Base-by-base conservation (phyloP, 1,284 basidiomycete species). In the Ceratobasidium theobromae region DNA sequence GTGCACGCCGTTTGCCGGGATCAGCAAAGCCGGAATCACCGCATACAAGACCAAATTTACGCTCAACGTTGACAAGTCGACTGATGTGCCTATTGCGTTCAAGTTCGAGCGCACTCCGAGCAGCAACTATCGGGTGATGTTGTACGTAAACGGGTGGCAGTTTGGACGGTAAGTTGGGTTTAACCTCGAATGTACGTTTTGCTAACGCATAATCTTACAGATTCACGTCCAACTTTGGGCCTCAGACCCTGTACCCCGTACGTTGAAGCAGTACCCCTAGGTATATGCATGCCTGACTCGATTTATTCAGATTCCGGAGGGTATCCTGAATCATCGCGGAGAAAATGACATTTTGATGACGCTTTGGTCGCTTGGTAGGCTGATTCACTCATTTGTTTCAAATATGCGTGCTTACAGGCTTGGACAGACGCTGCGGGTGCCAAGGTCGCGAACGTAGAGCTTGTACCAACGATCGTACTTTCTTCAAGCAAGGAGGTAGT, bases 31-130 rank as follows among this genome's bases (percentile, higher is more conserved):
- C 16, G 57, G 57, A n/a, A 51, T 60, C 46, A 60, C 48, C 30
- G 57, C 57, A 32, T 60, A 60, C 45, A 60, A 60, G 32, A 51
- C 57, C 57, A 60, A 60, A 46, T 60, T 60, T 40, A 49, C n/a
- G 5, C 21, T 60, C 14, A 60, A 51, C 33, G 21, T 60, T 28
- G 57, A 60, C 46, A 32, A 60, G 46, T 18, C 28, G 32, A 60
- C 57, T 12, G 57, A 60, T 27, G 57, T 51, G 4, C 43, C 57
- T 3, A 16, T 60, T 12, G 57, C 57, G 11, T 60, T 60, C 33
- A 60, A 60, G 16, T 51, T 60, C 30, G 57, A 60, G 32, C 12
- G 57, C 2, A 60, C 43, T 12, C 45, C 45, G 21, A 49, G 21
- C 28, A 60, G 57, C 21, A 49, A 48, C 46, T 60, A 60, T 38